phyloP scores from a whole-genome alignment of 2,329 filamentous ascomycete species.

The Alternaria atra region DNA sequence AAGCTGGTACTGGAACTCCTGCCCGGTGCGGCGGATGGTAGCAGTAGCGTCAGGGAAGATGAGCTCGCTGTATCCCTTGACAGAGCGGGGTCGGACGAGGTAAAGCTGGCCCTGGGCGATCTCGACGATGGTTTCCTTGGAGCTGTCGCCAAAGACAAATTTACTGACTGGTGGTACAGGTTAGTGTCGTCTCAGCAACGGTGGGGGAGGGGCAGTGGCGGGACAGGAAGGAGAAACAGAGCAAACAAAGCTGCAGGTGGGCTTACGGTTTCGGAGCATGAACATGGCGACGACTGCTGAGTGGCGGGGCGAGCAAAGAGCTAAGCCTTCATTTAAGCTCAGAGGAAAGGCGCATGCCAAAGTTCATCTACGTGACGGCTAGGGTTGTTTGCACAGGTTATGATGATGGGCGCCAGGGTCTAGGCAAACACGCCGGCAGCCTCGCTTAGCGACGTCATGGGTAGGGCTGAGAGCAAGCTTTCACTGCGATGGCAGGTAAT shows the following conservation, averaged over 20 bases:
- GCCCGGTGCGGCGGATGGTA: slow-evolving; percentile 88
- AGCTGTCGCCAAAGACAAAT: slow-evolving; percentile 86
- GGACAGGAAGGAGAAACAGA: slow-evolving; percentile 6
- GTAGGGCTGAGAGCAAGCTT: neutral
- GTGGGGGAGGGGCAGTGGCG: slow-evolving; percentile 43
- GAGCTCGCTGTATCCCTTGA: slow-evolving; percentile 97
- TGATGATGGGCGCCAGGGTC: slow-evolving; percentile 26
- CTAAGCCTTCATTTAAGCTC: slow-evolving; percentile 32
- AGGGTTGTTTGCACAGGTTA: slow-evolving; percentile 21
- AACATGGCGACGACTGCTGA: slow-evolving; percentile 45
- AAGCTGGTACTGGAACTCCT: slow-evolving; percentile 97
- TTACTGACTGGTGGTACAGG: slow-evolving; percentile 74
- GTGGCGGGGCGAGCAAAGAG: slow-evolving; percentile 14
- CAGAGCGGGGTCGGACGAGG: slow-evolving; percentile 91
- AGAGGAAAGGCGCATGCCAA: slow-evolving; percentile 23
- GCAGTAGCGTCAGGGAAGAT: slow-evolving; percentile 92
- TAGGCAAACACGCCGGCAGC: slow-evolving; percentile 13
- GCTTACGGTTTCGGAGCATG: slow-evolving; percentile 53
- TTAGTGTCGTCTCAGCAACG: slow-evolving; percentile 36
- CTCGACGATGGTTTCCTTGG: slow-evolving; percentile 92
- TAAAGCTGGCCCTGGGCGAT: slow-evolving; percentile 96
- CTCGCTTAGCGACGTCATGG: slow-evolving; percentile 22
- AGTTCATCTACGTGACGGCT: slow-evolving; percentile 24
- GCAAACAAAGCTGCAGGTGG: slow-evolving; percentile 24
- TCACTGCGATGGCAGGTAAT: neutral